Percentiles rank a stretch among this genome's conserved stretches.
Conservation (phyloP, 768 basidiomycete species). For the Trametes maxima region DNA sequence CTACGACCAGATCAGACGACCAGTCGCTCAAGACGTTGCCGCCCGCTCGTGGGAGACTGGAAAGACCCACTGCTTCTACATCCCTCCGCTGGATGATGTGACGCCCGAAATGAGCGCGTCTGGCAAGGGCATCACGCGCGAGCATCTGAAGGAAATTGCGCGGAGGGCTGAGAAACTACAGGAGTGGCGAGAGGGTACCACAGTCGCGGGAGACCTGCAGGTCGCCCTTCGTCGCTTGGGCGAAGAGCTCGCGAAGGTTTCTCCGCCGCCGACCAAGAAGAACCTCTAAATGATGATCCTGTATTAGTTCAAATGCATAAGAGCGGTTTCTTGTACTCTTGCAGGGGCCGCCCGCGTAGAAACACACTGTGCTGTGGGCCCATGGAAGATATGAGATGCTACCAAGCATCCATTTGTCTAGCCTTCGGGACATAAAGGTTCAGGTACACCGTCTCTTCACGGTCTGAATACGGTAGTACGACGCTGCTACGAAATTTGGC, state of each 20-base stretch:
- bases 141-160: conserved; percentile 1
- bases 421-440: no score
- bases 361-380: no score
- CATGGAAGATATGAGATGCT: no score
- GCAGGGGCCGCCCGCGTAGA: no score
- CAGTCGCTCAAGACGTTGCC: conserved; percentile 32
- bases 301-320: no score
- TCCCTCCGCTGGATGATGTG: background rate
- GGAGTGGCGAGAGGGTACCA: background rate
- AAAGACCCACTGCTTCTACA: conserved; percentile 29
- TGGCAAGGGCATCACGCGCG: background rate
- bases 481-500: no score
- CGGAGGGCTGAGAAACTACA: background rate
- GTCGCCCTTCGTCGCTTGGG: background rate
- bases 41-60: conserved; percentile 17
- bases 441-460: no score
- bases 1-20: conserved; percentile 38
- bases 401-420: no score
- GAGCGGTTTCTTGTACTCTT: no score
- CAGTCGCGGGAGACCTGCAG: background rate
- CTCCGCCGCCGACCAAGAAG: no score
- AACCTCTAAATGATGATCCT: no score
- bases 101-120: background rate
- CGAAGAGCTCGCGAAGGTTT: background rate
- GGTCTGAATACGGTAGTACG: no score